phyloP scores from a whole-genome alignment of 2,329 filamentous ascomycete genomes.

The Pleurostoma richardsiae region DNA sequence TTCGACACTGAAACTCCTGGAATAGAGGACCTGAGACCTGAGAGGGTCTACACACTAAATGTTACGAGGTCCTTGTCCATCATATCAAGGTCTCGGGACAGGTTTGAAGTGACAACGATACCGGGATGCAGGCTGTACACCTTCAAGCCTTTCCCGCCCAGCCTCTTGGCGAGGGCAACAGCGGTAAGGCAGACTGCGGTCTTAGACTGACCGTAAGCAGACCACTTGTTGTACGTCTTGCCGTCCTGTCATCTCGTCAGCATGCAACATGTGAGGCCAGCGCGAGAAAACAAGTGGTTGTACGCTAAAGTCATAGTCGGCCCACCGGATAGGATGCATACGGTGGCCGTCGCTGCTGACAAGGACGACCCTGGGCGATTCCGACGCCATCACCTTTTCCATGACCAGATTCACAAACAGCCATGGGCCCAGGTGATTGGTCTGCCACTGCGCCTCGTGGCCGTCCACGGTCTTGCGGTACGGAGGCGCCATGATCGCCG shows the following conservation, averaged over 20 bases:
- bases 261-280: background rate
- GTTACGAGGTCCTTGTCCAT: background rate
- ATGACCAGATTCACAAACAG: background rate
- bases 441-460: conserved; percentile 1
- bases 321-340: conserved; percentile 1
- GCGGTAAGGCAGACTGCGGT: conserved; percentile 4
- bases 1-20: no score
- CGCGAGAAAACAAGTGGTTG: background rate
- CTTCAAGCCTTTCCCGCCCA: background rate
- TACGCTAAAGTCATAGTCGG: conserved; percentile 4
- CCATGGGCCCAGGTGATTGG: conserved; percentile 2
- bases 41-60: no score
- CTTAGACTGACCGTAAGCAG: conserved; percentile 4
- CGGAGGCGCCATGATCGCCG: conserved; percentile 3
- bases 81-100: background rate
- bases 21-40: no score
- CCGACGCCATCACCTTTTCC: background rate
- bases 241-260: background rate
- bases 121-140: conserved; percentile 2
- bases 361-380: background rate
- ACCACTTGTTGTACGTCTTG: conserved; percentile 4
- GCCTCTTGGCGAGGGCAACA: conserved; percentile 1
- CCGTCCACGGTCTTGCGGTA: conserved; percentile 1
- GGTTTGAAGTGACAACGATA: background rate
- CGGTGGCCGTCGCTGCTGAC: conserved; percentile 2